phyloP scores from a whole-genome alignment of 2,329 filamentous ascomycete species.

The Aureobasidium mangrovei region DNA sequence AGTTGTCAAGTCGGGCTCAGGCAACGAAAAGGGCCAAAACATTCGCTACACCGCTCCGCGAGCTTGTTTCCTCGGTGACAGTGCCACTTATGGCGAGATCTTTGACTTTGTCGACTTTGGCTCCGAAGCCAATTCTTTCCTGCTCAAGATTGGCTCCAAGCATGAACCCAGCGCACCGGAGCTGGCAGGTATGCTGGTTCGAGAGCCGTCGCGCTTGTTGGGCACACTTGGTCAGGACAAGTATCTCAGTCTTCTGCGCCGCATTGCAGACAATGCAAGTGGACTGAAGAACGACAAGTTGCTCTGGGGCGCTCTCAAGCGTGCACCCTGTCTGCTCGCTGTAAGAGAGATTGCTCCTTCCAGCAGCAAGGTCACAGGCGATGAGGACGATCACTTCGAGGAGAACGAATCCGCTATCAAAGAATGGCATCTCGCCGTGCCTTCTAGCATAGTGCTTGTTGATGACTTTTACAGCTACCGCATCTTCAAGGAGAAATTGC shows the following conservation, averaged over 20 bases:
- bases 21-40: constrained; percentile 34
- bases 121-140: constrained; percentile 73
- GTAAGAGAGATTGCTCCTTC: constrained; percentile 61
- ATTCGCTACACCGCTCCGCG: constrained; percentile 57
- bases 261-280: constrained; percentile 63
- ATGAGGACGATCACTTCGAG: constrained; percentile 34
- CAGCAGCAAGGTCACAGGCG: constrained; percentile 46
- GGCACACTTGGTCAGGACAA: constrained; percentile 76
- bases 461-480: constrained; percentile 87
- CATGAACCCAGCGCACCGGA: constrained; percentile 81
- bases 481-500: constrained; percentile 73
- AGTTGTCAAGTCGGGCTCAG: constrained; percentile 33
- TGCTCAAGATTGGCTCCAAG: constrained; percentile 83
- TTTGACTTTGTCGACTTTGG: constrained; percentile 98
- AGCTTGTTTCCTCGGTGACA: constrained; percentile 69
- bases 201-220: constrained; percentile 73
- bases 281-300: constrained; percentile 68
- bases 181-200: constrained; percentile 73
- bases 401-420: constrained; percentile 49
- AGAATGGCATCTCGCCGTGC: constrained; percentile 68
- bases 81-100: constrained; percentile 70
- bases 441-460: constrained; percentile 64
- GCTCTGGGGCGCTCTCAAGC: constrained; percentile 67
- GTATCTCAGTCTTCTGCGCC: constrained; percentile 74
- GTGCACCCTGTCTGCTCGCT: constrained; percentile 69